Evolutionary conservation across 106 monocot genomes (phyloP).

Genomic region (Gastrodia elata): DNA sequence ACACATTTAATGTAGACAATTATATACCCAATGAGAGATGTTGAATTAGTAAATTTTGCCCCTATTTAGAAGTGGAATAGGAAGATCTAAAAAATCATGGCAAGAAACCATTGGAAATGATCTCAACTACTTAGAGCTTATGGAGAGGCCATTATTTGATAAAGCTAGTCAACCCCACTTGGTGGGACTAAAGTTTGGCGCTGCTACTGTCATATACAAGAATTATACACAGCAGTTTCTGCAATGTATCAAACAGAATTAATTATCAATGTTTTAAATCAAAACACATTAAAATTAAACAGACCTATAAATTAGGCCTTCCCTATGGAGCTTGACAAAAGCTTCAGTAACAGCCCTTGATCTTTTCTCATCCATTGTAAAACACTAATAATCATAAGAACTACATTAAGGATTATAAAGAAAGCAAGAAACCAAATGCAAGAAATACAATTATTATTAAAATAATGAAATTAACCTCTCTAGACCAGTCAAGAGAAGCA

Average conservation of each 20-base stretch:
- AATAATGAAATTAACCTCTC: slow-evolving; percentile 43
- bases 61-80: too few relatives aligned
- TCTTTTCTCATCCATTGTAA: slow-evolving; percentile 27
- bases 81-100: too few relatives aligned
- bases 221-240: neutral
- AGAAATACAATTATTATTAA: slow-evolving; percentile 2
- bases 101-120: too few relatives aligned
- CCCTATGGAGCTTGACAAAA: slow-evolving; percentile 22
- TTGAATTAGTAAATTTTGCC: too few relatives aligned
- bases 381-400: slow-evolving; percentile 10
- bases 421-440: neutral
- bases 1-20: too few relatives aligned
- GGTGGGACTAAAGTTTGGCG: too few relatives aligned
- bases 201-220: too few relatives aligned
- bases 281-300: neutral
- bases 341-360: slow-evolving; percentile 20
- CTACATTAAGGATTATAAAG: neutral
- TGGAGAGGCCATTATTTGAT: too few relatives aligned
- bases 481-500: slow-evolving; percentile 97
- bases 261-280: neutral
- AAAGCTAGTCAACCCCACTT: too few relatives aligned
- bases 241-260: neutral
- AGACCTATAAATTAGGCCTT: slow-evolving; percentile 27
- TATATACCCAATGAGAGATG: too few relatives aligned
- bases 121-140: too few relatives aligned